phyloP scores from a whole-genome alignment of 257 asterid species.

The Voacanga thouarsii region DNA sequence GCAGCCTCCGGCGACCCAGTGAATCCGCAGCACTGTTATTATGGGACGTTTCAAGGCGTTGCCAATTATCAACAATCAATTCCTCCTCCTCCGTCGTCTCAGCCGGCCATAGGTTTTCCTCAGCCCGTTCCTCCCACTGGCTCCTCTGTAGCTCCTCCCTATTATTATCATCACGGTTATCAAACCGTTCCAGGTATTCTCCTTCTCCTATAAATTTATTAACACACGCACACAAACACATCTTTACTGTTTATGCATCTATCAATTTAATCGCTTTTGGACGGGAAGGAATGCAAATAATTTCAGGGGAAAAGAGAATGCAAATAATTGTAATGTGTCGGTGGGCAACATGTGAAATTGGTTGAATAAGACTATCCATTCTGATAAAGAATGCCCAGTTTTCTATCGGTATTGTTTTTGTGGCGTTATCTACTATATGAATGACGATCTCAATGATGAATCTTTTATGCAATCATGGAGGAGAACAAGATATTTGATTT shows the following conservation, averaged over 20 bases:
- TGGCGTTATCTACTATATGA: background rate
- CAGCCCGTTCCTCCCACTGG: conserved; percentile 69
- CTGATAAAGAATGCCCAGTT: background rate
- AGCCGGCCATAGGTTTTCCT: conserved; percentile 71
- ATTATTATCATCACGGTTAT: conserved; percentile 65
- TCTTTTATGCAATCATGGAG: background rate
- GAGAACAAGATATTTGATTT: background rate
- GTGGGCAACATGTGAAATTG: too few relatives aligned
- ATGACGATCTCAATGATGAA: background rate
- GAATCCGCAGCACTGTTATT: conserved; percentile 46
- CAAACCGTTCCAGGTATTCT: conserved; percentile 60
- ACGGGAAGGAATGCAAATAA: background rate
- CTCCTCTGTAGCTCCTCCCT: conserved; percentile 36
- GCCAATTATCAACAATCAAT: conserved; percentile 58
- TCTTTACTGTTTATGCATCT: background rate
- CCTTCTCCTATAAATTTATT: background rate
- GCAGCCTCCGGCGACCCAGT: conserved; percentile 31
- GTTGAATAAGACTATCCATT: background rate
- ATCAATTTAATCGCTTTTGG: background rate
- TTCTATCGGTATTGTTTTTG: background rate
- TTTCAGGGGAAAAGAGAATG: too few relatives aligned
- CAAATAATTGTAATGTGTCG: too few relatives aligned
- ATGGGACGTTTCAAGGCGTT: conserved; percentile 94
- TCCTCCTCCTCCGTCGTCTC: conserved; percentile 43
- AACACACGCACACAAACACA: background rate